Base-by-base conservation (phyloP, 108 stramenopile species). In the Discostella pseudostelligera region DNA sequence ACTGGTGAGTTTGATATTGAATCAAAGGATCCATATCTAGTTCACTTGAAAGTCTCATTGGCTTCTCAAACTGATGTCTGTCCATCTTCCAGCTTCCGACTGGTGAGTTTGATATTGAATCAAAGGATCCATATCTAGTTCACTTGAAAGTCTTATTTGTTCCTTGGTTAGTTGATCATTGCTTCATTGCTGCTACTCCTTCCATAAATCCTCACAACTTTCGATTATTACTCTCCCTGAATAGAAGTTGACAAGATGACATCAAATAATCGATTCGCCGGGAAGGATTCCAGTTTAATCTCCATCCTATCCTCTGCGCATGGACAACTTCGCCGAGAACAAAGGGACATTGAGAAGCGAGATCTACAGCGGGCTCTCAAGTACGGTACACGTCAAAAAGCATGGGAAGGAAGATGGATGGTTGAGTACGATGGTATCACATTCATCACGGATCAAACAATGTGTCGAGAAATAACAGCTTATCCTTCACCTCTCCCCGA, bases 241-340 rank as follows among this genome's bases (percentile, higher is more conserved):
- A 43, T 12, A 3, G n/a, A n/a, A 32, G 32, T 32, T 4, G 22
- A 56, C 8, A 56, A 39, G 14, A 56, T 56, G 55, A 26, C 29
- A 35, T 19, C 59, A 14, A 29, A 39, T 35, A 24, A 24, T 36
- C n/a, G 22, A 24, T 57, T 57, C 22, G 45, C 51, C 0, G 17
- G 51, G 10, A 75, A 62, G 43, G 28, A 82, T 21, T 76, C 83
- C 22, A 84, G 83, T 51, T 51, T 85, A 51, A 85, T 74, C 24
- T 59, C 65, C 11, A 67, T 74, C 39, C 29, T 74, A 32, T 74
- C 72, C 53, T 74, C 72, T 7, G 66, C 55, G 14, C 72, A 74
- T 43, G 72, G 66, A 5, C 24, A 48, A 36, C 67, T 74, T 54
- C 50, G 72, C 32, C 65, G 65, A 29, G 65, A 74, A 32, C 72